Percentiles rank a stretch among this genome's conserved stretches.
These are phyloP conservation scores for Strigomonas galati DNA, from an alignment of 208 protist genomes.

Conservation along the genomic window DNA sequence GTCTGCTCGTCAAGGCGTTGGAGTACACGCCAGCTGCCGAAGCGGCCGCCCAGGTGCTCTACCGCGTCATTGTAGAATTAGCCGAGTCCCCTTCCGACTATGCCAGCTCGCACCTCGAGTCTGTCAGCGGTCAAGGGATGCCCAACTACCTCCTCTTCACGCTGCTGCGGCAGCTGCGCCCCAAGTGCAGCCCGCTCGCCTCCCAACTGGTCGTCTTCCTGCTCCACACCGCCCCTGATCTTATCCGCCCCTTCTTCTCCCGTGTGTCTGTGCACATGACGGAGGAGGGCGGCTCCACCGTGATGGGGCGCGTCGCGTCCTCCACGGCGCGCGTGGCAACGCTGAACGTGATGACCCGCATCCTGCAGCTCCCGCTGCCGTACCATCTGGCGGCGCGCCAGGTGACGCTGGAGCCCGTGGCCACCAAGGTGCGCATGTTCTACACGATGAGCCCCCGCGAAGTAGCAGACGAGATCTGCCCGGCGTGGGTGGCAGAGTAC, in stretches of 20 bases:
- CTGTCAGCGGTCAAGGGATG: constrained; percentile 77
- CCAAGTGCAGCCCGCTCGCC: constrained; percentile 55
- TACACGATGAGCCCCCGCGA: constrained; percentile 73
- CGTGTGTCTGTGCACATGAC: constrained; percentile 77
- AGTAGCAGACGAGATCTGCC: constrained; percentile 80
- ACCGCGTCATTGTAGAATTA: constrained; percentile 60
- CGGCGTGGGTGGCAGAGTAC: constrained; percentile 76
- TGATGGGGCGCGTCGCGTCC: constrained; percentile 31
- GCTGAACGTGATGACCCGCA: constrained; percentile 82
- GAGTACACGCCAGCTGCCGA: constrained; percentile 61
- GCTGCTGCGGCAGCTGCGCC: constrained; percentile 76
- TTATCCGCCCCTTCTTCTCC: constrained; percentile 85
- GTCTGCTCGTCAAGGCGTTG: constrained; percentile 77
- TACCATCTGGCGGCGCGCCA: constrained; percentile 64
- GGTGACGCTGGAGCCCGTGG: constrained; percentile 49
- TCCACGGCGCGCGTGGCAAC: constrained; percentile 65
- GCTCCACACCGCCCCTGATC: constrained; percentile 68
- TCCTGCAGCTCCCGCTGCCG: constrained; percentile 73
- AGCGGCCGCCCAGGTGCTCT: constrained; percentile 53
- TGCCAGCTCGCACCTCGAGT: constrained; percentile 61
- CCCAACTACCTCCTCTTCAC: constrained; percentile 89
- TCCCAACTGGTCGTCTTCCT: constrained; percentile 70
- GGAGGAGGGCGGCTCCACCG: constrained; percentile 44
- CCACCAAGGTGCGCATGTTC: constrained; percentile 64
- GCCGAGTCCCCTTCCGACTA: constrained; percentile 83